Percentiles rank a stretch among this genome's conserved stretches.
These are phyloP conservation scores for Castanospermum australe DNA, from an alignment of 306 rosid species.

Conservation along the genomic window DNA sequence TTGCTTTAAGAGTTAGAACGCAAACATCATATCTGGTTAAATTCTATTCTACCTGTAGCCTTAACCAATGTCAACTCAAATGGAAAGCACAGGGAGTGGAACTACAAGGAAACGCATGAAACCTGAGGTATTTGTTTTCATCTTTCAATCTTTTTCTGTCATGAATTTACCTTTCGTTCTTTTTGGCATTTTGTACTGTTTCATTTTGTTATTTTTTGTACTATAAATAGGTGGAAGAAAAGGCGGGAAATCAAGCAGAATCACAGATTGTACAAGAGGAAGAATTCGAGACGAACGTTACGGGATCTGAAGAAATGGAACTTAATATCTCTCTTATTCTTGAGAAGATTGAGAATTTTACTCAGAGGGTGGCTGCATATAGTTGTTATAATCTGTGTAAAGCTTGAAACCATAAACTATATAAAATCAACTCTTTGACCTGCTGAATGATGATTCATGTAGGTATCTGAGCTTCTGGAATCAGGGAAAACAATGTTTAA, in stretches of 20 bases:
- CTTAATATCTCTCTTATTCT: slow-evolving; percentile 55
- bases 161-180: not conserved
- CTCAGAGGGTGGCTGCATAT: slow-evolving; percentile 60
- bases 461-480: slow-evolving; percentile 83
- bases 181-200: not conserved
- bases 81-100: slow-evolving; percentile 38
- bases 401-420: not conserved
- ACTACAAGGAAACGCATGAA: slow-evolving; percentile 56
- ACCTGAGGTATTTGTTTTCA: slow-evolving; percentile 35
- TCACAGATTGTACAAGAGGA: slow-evolving; percentile 43
- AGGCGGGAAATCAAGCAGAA: slow-evolving; percentile 43
- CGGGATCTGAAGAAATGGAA: slow-evolving; percentile 75
- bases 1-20: not conserved
- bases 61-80: slow-evolving; percentile 33
- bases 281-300: slow-evolving; percentile 36
- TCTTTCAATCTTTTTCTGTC: not conserved
- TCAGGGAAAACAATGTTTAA: slow-evolving; percentile 70
- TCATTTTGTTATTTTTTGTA: not conserved
- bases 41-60: not conserved
- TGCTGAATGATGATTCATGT: slow-evolving; percentile 1
- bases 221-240: slow-evolving; percentile 36
- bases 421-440: not conserved
- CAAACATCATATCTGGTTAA: slow-evolving; percentile 1
- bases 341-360: slow-evolving; percentile 70
- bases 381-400: not conserved